Base-by-base conservation (phyloP, 1,139 yeast species). In the Yamadazyma atmosphaerica region DNA sequence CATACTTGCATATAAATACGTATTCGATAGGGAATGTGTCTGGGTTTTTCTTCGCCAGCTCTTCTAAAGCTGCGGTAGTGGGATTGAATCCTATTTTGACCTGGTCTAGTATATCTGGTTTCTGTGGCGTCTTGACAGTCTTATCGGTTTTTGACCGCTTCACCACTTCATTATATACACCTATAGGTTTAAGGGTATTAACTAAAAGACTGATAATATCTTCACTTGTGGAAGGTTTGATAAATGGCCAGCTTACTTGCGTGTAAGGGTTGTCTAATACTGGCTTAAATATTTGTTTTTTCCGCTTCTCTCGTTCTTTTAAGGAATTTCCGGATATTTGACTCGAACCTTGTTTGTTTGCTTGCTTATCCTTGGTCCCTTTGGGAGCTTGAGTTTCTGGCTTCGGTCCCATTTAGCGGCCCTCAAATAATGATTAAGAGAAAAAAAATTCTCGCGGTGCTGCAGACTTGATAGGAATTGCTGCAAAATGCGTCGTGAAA, bases 211-310 rank as follows among this genome's bases (percentile, higher is more conserved):
- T 76, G 9, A 73, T 35, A 3, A 80, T 57, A 37, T 65, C 65
- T 1, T 44, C 41, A 3, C 73, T 71, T 1, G 59, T 44, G 4
- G 63, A 57, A 1, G 71, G 70, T 2, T 63, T 68, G 1, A 79
- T 58, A 23, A 57, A 56, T 1, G 86, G 86, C 81, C 85, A 81
- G 35, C 62, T 63, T 1, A 73, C 63, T 38, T 66, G 70, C 0
- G 83, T 74, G 50, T 63, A 79, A 3, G 86, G 85, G 45, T 78
- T 79, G 26, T 80, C 81, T 15, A 81, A 62, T 4, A 81, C 65
- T 0, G 86, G 84, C 51, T 79, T 81, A 55, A 76, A 77, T 3
- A 79, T 77, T 43, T 77, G 79, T 38, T 72, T 62, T 38, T 74
- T 63, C 46, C 71, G 73, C 39, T 59, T 60, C 36, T 74, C 79